These are phyloP conservation scores for Penicillium subrubescens DNA, from an alignment of 495 filamentous ascomycete genomes.

Conservation along the genomic window DNA sequence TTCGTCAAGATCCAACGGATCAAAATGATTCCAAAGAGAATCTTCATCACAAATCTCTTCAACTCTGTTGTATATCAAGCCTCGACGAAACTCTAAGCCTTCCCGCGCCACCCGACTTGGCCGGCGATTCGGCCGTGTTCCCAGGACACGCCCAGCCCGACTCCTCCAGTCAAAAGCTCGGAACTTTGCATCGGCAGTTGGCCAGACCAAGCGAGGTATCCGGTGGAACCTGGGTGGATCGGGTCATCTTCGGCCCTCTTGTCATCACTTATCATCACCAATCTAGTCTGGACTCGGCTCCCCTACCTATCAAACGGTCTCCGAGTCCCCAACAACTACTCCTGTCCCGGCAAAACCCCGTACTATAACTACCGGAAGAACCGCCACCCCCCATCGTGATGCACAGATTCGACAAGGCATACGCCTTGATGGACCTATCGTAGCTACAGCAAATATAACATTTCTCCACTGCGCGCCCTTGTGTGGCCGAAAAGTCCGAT, in stretches of 20 bases:
- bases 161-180: constrained; percentile 4
- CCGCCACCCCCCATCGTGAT: background rate
- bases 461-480: background rate
- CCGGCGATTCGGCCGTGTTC: constrained; percentile 10
- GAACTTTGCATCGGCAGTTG: constrained; percentile 20
- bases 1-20: background rate
- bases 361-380: constrained; percentile 9
- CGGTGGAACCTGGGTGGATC: constrained; percentile 1
- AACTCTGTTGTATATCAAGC: background rate
- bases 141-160: constrained; percentile 2
- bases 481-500: background rate
- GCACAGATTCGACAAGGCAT: too few relatives aligned
- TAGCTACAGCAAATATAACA: background rate
- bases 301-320: background rate
- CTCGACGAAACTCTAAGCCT: background rate
- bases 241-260: background rate
- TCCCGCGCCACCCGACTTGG: constrained; percentile 18
- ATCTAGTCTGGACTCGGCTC: background rate
- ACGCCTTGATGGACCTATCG: background rate
- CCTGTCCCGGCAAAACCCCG: constrained; percentile 5
- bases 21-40: background rate
- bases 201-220: constrained; percentile 8
- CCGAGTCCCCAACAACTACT: background rate
- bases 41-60: background rate
- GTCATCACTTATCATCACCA: background rate